phyloP scores from a whole-genome alignment of 495 filamentous ascomycete genomes.

The Penicillium goetzii region DNA sequence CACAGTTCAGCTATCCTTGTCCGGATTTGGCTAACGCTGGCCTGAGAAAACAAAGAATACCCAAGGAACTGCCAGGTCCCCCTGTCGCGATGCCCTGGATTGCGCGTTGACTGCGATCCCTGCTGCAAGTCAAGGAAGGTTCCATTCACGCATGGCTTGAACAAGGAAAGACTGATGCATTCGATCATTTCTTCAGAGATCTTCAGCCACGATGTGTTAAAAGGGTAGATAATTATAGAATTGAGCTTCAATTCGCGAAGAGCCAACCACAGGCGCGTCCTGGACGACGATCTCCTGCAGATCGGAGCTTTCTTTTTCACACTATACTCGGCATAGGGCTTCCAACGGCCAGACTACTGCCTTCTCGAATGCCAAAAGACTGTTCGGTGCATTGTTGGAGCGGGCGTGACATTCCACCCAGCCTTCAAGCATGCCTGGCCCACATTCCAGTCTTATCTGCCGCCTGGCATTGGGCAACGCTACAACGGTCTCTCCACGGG shows the following conservation, averaged over 20 bases:
- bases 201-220: slow-evolving; percentile 8
- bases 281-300: slow-evolving; percentile 26
- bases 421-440: slow-evolving; percentile 31
- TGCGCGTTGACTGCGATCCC: neutral
- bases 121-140: neutral
- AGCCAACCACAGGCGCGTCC: slow-evolving; percentile 2
- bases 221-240: slow-evolving; percentile 33
- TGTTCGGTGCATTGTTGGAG: slow-evolving; percentile 39
- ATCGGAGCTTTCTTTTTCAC: slow-evolving; percentile 14
- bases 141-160: slow-evolving; percentile 11
- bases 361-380: slow-evolving; percentile 31
- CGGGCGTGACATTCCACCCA: slow-evolving; percentile 44
- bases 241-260: slow-evolving; percentile 12
- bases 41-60: slow-evolving; percentile 12
- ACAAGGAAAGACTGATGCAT: slow-evolving; percentile 17
- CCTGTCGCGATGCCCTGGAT: slow-evolving; percentile 1
- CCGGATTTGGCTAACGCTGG: slow-evolving; percentile 18
- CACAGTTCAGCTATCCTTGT: neutral
- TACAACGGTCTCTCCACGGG: slow-evolving; percentile 5
- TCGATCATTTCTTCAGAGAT: slow-evolving; percentile 13
- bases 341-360: slow-evolving; percentile 12
- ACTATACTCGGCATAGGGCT: slow-evolving; percentile 9
- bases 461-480: slow-evolving; percentile 18
- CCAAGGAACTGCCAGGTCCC: neutral
- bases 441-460: slow-evolving; percentile 32